Evolutionary conservation across 108 stramenopile species (phyloP), one percentile per base, ranked within the genome.

Genomic region (Cyclotella cryptica): DNA sequence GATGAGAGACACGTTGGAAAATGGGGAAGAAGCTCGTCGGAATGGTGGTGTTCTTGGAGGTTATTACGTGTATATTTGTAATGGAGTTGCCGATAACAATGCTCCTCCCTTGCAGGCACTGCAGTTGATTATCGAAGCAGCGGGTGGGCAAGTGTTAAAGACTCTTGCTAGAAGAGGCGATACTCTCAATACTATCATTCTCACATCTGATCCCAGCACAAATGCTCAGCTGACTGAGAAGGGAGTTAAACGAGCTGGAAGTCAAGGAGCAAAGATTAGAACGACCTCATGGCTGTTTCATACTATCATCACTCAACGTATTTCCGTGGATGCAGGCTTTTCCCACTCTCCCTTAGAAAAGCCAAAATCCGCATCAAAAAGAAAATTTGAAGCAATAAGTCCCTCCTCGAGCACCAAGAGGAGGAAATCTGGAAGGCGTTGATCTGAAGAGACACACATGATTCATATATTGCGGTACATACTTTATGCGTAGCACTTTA

Each of bases 41-140:
- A 55, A 49, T 14, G 79, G 75, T 5, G 72, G 79, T 29, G 71
- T 90, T 13, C 76, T 90, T 27, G 72, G 61, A 46, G 87, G 83
- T 0, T 80, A 53, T 22, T 70, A 18, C 24, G 60, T 90, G 5
- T 81, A 73, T 41, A 64, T 87, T 74, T 90, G 89, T 68, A 60
- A 59, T 8, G 85, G 85, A 27, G 89, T 90, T 35, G 81, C 87
- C 1, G 89, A 87, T 14, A 85, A 87, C 43, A 82, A 80, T 26
- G 88, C 89, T 41, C 89, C 89, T 0, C 62, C 83, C 12, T 63
- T 74, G 41, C 68, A 76, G 27, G 87, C 85, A 42, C 77, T 90
- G 22, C 45, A 47, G 11, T 49, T 87, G 13, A 83, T 90, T 46
- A 44, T 90, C 13, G 80, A 84, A 46, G 87, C 85, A 12, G 81